phyloP scores from a whole-genome alignment of 1,284 basidiomycete genomes.

The Cystobasidiaceae sp. region DNA sequence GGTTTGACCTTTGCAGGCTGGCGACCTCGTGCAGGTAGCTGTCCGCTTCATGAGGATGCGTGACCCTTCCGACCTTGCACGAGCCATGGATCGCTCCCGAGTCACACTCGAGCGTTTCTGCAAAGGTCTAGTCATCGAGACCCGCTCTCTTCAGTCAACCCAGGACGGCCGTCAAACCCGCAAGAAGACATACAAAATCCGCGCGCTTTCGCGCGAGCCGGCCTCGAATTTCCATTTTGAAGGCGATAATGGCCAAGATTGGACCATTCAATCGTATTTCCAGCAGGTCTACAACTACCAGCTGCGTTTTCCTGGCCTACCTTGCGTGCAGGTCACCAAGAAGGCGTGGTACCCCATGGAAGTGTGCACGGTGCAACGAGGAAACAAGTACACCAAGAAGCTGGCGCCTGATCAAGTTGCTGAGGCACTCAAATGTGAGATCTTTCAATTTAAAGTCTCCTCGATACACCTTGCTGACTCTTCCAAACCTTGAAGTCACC shows the following conservation, averaged over 20 bases:
- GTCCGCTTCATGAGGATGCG: conserved; percentile 9
- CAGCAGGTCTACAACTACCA: conserved; percentile 21
- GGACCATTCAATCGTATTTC: conserved; percentile 23
- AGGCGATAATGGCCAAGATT: conserved; percentile 11
- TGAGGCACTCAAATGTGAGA: conserved; percentile 34
- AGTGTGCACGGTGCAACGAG: conserved; percentile 33
- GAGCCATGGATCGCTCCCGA: conserved; percentile 19
- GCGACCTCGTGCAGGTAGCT: conserved; percentile 23
- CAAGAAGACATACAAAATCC: conserved; percentile 26
- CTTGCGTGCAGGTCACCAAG: conserved; percentile 35
- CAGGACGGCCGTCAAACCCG: conserved; percentile 14
- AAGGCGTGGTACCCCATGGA: conserved; percentile 40
- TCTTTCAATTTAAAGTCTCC: no score
- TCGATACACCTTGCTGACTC: no score
- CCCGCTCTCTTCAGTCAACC: background rate
- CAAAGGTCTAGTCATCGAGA: conserved; percentile 18
- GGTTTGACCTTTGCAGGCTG: background rate
- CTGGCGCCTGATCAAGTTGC: conserved; percentile 36
- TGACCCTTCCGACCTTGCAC: conserved; percentile 15
- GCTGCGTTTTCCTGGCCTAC: conserved; percentile 31
- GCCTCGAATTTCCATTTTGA: conserved; percentile 13
- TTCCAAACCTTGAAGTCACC: conserved; percentile 5
- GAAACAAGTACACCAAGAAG: conserved; percentile 34
- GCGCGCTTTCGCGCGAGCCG: conserved; percentile 3
- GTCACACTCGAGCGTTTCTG: conserved; percentile 29